Evolutionary conservation across 1,284 basidiomycete genomes (phyloP), one percentile per base, ranked within the genome.

Genomic region (Puccinia triticina): DNA sequence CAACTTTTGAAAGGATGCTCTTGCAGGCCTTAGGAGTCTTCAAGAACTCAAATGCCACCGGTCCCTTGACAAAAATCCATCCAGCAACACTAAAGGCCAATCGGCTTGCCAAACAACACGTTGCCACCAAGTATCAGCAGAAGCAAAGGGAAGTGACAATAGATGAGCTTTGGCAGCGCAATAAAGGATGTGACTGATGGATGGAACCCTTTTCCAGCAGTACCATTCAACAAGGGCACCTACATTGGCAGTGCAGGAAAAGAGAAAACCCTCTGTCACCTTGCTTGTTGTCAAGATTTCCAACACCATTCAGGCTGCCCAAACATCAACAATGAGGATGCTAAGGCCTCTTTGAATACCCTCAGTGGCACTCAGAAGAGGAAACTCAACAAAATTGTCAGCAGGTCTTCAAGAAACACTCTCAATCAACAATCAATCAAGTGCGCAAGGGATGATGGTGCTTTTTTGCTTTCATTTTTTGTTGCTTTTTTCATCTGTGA

Each of bases 231-330:
- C 11, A 21, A 61, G 26, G 59, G 61, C 14, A 57, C 53, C 29
- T 69, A 66, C 10, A 37, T 82, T 12, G 84, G 84, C 40, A 84
- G 85, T 11, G 85, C 85, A 23, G 84, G 85, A 67, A 83, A 85
- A 40, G 86, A 87, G 82, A 86, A 86, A 83, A 81, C 84, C 43
- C 69, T 87, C 57, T 57, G 86, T 43, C 85, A 85, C 66, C 66
- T 87, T 32, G 86, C 86, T 14, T 75, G 86, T 86, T 29, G 86
- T 87, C 72, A 77, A 86, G 43, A 69, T 87, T 46, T 87, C 86
- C 83, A 87, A 87, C 57, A 86, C 86, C 18, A 86, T 87, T 66
- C 83, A 85, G 16, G 86, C 85, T 0, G 86, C 86, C 11, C 86
- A 86, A 84, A 84, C 1, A 84, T 83, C 23, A 80, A 83, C 40